phyloP scores from a whole-genome alignment of 148 eudicot species.

The Cornus kousa region DNA sequence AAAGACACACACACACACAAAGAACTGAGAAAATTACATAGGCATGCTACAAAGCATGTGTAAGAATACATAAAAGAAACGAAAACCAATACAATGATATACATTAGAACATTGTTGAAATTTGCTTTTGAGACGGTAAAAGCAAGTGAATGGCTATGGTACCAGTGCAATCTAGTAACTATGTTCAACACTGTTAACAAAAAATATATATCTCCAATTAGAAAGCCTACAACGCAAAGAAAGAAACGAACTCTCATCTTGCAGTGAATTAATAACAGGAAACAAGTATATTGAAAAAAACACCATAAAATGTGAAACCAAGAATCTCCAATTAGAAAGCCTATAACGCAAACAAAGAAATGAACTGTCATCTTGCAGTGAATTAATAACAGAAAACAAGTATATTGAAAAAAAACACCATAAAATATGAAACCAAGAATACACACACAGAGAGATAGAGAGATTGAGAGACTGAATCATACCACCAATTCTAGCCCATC shows the following conservation, averaged over 20 bases:
- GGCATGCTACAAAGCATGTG: not conserved
- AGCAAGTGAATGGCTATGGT: not conserved
- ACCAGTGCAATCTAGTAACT: not conserved
- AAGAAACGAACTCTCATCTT: not conserved
- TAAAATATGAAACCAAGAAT: not conserved
- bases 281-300: not conserved
- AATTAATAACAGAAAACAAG: not conserved
- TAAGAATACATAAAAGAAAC: not conserved
- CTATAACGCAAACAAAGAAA: too few relatives aligned
- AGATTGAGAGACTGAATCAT: slow-evolving; percentile 14
- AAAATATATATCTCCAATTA: too few relatives aligned
- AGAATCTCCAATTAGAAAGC: too few relatives aligned
- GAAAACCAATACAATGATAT: not conserved
- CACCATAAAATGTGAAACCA: not conserved
- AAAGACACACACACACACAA: too few relatives aligned
- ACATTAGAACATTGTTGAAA: not conserved
- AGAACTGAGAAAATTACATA: too few relatives aligned
- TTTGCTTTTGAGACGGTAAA: not conserved
- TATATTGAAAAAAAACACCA: not conserved
- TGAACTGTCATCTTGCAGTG: not conserved
- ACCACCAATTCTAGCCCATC: slow-evolving; percentile 96
- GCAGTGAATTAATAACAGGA: not conserved
- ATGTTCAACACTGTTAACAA: not conserved
- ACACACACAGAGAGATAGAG: not conserved
- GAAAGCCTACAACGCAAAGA: too few relatives aligned